Evolutionary conservation across 202 grass and related monocot genomes (phyloP), one percentile per base, ranked within the genome.

Genomic region (Setaria italica): DNA sequence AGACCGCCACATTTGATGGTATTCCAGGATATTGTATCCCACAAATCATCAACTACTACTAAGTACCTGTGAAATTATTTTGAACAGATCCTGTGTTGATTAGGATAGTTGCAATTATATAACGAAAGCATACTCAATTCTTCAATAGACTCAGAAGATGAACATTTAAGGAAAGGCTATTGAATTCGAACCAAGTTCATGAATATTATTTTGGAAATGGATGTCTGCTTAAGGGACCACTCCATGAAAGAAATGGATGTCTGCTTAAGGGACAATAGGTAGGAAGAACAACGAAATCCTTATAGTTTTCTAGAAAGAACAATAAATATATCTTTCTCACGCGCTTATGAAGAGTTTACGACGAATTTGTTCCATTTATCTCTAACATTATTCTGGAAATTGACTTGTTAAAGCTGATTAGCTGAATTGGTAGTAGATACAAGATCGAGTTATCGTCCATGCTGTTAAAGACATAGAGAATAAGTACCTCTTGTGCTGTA

Each of bases 21-120:
- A 67, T 80, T 32, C 78, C 62, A 80, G 68, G 77, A 53, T 51
- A 35, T 20, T 80, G 17, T 80, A 39, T 80, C 77, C 77, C 62
- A 80, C 45, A 80, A 39, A 68, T 80, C 78, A 54, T 80, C 78
- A 39, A 80, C 11, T 41, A 80, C 48, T 20, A 80, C 19, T 2
- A 80, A 65, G 47, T 80, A 80, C 78, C 78, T 80, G 48, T 13
- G 19, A 54, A 25, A 10, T 67, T 41, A 17, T 54, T 51, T 67
- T 49, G 2, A 54, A 68, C 47, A 55, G 17, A 53, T 53, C 78
- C 54, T n/a, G 10, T 33, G 2, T 51, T n/a, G 11, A 55, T 13
- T 80, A n/a, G 32, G 29, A 10, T 39, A 67, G 34, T 37, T 54
- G 63, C 78, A 53, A 3, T 76, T 76, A 42, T 39, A 37, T 35